These are phyloP conservation scores for Beta vulgaris DNA, from an alignment of 148 eudicot species.

Conservation along the genomic window DNA sequence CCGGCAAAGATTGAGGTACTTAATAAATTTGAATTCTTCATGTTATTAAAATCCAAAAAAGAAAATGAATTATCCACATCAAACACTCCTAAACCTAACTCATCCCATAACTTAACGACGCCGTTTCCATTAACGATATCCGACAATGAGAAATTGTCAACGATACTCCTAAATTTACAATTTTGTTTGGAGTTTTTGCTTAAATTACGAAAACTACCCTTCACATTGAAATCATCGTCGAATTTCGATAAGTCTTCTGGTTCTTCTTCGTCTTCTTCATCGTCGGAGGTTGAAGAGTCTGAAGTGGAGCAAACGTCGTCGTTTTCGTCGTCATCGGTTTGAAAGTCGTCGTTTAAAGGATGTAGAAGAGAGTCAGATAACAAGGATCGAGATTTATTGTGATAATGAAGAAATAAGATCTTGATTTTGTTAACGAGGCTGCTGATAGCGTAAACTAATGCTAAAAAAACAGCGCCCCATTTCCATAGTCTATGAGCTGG, in stretches of 20 bases:
- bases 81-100: conserved; percentile 44
- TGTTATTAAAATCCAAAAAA: conserved; percentile 32
- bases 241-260: neutral
- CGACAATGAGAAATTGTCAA: conserved; percentile 38
- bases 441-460: conserved; percentile 49
- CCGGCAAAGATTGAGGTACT: conserved; percentile 30
- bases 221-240: conserved; percentile 41
- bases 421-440: conserved; percentile 44
- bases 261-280: conserved; percentile 28
- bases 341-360: conserved; percentile 28
- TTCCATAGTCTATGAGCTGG: conserved; percentile 46
- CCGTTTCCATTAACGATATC: conserved; percentile 53
- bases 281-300: conserved; percentile 23
- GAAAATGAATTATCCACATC: conserved; percentile 30
- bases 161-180: conserved; percentile 27
- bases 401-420: conserved; percentile 33
- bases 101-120: conserved; percentile 76
- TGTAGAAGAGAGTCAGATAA: conserved; percentile 29
- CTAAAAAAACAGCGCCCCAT: conserved; percentile 68
- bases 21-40: neutral
- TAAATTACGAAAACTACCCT: conserved; percentile 32
- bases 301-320: conserved; percentile 36
- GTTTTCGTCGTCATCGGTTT: conserved; percentile 31
- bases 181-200: conserved; percentile 21
- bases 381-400: conserved; percentile 23